These are phyloP conservation scores for Pharus latifolius DNA, from an alignment of 176 grass and related monocot species.

Conservation along the genomic window DNA sequence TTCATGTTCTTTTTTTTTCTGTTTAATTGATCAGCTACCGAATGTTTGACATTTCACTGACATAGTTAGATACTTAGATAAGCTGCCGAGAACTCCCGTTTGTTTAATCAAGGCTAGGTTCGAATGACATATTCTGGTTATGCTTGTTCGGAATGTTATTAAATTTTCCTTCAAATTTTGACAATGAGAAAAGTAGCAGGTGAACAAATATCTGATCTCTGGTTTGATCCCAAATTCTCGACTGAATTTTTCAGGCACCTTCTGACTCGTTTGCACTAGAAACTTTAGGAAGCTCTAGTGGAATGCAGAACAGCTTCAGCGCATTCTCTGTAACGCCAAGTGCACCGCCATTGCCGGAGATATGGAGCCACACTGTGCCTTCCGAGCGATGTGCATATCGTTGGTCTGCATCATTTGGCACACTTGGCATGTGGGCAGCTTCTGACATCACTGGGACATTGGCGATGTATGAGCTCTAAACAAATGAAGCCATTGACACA, in stretches of 20 bases:
- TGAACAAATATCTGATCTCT: background rate
- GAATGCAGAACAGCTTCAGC: background rate
- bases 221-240: background rate
- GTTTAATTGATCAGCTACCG: background rate
- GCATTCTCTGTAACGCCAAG: background rate
- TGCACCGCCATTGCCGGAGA: background rate
- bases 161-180: background rate
- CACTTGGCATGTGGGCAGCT: background rate
- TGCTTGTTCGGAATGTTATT: too few species aligned
- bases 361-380: background rate
- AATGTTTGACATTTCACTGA: background rate
- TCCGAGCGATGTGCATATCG: constrained; percentile 10
- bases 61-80: background rate
- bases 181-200: background rate
- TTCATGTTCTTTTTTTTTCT: background rate
- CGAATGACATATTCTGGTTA: background rate
- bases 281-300: background rate
- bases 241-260: background rate
- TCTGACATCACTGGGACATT: constrained; percentile 1
- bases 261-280: background rate
- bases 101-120: background rate
- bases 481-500: background rate
- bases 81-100: background rate
- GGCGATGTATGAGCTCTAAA: constrained; percentile 7
- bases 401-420: background rate